Base-by-base conservation (phyloP, 2,329 filamentous ascomycete genomes). In the Sarocladium oryzae region DNA sequence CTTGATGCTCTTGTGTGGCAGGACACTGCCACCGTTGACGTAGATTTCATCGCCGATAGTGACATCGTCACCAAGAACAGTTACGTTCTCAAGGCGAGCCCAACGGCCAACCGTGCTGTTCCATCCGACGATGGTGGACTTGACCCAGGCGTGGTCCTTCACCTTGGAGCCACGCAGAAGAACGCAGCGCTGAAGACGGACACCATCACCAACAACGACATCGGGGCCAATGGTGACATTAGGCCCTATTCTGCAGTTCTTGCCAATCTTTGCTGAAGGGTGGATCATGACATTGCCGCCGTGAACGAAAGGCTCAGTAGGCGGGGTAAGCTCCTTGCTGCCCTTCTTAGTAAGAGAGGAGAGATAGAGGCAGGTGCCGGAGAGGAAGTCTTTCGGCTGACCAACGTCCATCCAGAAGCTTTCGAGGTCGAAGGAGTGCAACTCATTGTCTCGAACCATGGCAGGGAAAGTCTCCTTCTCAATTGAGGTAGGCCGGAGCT, bases 321-420 rank as follows among this genome's bases (percentile, higher is more conserved):
- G 69, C 1, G 90, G 77, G 7, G 85, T 84, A 49, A 97, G 86
- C 55, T 88, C 79, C 75, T 95, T 91, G 65, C 89, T 88, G 66
- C 84, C 83, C 74, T 88, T 90, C 82, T 96, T 96, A 53, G 90
- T 81, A 54, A 97, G 81, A 3, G 89, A 95, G 43, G 89, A 90
- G 50, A 99, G 88, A 76, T 96, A 97, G 56, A 99, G 80, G 74
- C 92, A 97, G 55, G 93, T 97, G 56, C 92, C 92, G 20, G 87
- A 89, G 52, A 99, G 78, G 81, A 97, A 99, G 68, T 99, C 92
- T 77, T 97, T 99, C 61, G 92, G 92, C 74, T 99, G 92, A 62
- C 92, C 92, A 57, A 99, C 89, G 62, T 97, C 92, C 92, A 97
- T 97, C 92, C 92, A 97, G 82, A 95, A 97, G 61, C 92, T 90